Evolutionary conservation across 306 rosid species (phyloP), one percentile per base, ranked within the genome.

Genomic region (Fragaria ananassa): DNA sequence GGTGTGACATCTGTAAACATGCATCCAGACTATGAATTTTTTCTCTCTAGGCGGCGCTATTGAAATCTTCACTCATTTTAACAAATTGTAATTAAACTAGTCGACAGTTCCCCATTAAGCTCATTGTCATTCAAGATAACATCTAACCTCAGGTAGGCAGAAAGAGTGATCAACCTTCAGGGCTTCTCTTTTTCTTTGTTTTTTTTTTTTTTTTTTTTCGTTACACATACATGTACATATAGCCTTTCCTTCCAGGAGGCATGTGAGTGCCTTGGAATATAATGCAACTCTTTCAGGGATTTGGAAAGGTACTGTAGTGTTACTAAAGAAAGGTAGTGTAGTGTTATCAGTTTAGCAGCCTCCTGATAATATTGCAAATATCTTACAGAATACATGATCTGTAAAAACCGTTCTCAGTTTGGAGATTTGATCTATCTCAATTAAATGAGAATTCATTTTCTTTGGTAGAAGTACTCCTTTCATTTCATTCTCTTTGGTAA

Each of bases 11-110:
- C 89, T 29, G 84, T 80, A 78, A 91, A 87, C 81, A 85, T 65
- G 66, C 98, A 93, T 70, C 93, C 89, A 10, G 96, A 93, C 80
- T 89, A 81, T 39, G 96, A 93, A 77, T 93, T 91, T 85, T 93
- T 91, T 87, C 70, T 83, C 84, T 89, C 95, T 34, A 85, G 96
- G 81, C 84, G 81, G 67, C 84, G 84, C 37, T 85, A 12, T 9
- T 29, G 63, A 25, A 56, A 58, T 10, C 37, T 37, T 54, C 9
- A 56, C 11, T 66, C 35, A 56, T 54, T 70, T 53, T 66, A 41
- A 54, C 69, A 54, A 73, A 53, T 73, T 53, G 19, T 10, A 23
- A 57, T 10, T 79, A 17, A 35, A 44, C 61, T 68, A 66, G 42
- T n/a, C 34, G 41, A 49, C 21, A 50, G 63, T 78, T 60, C 53